Percentiles rank a stretch among this genome's conserved stretches.
Conservation (phyloP, 1,139 yeast species). For the Diutina catenulata region DNA sequence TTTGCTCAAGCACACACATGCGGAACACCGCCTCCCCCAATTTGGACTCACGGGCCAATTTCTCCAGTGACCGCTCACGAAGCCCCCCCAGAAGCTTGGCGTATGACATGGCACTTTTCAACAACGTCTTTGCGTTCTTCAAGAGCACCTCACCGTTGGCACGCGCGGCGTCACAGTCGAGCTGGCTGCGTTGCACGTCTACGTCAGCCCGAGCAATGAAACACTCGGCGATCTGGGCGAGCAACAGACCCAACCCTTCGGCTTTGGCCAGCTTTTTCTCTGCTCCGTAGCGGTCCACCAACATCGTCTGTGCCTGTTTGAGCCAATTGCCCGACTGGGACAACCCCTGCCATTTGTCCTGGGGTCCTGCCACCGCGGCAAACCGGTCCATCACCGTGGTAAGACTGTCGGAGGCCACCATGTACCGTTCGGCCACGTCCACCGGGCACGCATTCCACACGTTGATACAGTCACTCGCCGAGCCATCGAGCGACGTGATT, state of each 20-base stretch:
- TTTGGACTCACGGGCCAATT: conserved; percentile 23
- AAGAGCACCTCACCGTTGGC: conserved; percentile 19
- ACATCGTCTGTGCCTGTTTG: conserved; percentile 26
- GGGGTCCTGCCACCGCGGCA: conserved; percentile 9
- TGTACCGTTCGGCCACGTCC: conserved; percentile 21
- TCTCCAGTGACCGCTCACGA: conserved; percentile 35
- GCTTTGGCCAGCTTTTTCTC: conserved; percentile 10
- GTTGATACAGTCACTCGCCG: conserved; percentile 12
- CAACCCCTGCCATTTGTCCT: conserved; percentile 27
- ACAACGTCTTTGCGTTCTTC: conserved; percentile 27
- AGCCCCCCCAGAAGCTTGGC: conserved; percentile 40
- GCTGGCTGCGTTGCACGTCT: conserved; percentile 35
- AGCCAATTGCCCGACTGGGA: conserved; percentile 24
- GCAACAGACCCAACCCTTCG: conserved; percentile 18
- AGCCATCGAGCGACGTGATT: conserved; percentile 14
- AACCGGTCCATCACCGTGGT: conserved; percentile 31
- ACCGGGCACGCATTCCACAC: conserved; percentile 20
- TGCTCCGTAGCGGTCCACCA: conserved; percentile 13
- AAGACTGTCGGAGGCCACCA: conserved; percentile 32
- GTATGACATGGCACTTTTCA: conserved; percentile 35
- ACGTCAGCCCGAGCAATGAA: conserved; percentile 41
- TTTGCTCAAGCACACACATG: conserved; percentile 33
- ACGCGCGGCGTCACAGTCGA: conserved; percentile 18
- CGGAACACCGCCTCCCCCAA: conserved; percentile 35
- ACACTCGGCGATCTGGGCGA: conserved; percentile 31